These are phyloP conservation scores for Vitellaria paradoxa DNA, from an alignment of 179 eudicot genomes.

Conservation along the genomic window DNA sequence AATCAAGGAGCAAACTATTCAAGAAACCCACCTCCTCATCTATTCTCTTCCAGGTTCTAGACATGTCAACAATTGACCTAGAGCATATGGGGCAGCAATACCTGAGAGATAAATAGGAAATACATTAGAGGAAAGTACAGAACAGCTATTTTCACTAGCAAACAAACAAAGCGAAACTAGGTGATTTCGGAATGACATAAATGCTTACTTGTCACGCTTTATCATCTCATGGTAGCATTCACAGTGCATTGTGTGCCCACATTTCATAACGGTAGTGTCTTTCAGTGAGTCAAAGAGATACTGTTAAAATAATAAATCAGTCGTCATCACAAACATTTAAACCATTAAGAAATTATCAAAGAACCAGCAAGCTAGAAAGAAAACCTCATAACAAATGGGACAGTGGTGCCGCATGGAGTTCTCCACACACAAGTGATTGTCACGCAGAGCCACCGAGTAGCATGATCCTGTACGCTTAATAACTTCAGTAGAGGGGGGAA, in stretches of 20 bases:
- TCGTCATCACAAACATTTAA: not conserved
- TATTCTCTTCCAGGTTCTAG: slow-evolving; percentile 69
- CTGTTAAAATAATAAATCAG: slow-evolving; percentile 30
- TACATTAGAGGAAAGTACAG: not conserved
- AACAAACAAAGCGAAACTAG: not conserved
- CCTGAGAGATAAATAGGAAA: slow-evolving; percentile 29
- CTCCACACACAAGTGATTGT: slow-evolving; percentile 82
- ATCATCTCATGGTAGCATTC: slow-evolving; percentile 91
- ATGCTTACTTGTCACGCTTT: slow-evolving; percentile 79
- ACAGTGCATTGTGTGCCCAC: slow-evolving; percentile 97
- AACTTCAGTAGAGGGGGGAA: not conserved
- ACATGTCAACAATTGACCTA: slow-evolving; percentile 78
- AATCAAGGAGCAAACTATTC: not conserved
- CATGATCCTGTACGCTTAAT: slow-evolving; percentile 61
- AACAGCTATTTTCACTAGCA: not conserved
- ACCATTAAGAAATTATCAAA: slow-evolving; percentile 12
- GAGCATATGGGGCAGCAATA: slow-evolving; percentile 96
- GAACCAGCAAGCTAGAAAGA: not conserved
- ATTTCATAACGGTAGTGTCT: slow-evolving; percentile 78
- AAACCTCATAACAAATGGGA: slow-evolving; percentile 93
- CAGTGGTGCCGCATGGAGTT: slow-evolving; percentile 95
- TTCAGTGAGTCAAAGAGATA: slow-evolving; percentile 92
- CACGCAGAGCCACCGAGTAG: slow-evolving; percentile 65
- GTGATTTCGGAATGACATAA: not conserved
- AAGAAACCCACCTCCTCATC: slow-evolving; percentile 70